These are phyloP conservation scores for Metarhizium brunneum DNA, from an alignment of 2,329 filamentous ascomycete genomes.

Conservation along the genomic window DNA sequence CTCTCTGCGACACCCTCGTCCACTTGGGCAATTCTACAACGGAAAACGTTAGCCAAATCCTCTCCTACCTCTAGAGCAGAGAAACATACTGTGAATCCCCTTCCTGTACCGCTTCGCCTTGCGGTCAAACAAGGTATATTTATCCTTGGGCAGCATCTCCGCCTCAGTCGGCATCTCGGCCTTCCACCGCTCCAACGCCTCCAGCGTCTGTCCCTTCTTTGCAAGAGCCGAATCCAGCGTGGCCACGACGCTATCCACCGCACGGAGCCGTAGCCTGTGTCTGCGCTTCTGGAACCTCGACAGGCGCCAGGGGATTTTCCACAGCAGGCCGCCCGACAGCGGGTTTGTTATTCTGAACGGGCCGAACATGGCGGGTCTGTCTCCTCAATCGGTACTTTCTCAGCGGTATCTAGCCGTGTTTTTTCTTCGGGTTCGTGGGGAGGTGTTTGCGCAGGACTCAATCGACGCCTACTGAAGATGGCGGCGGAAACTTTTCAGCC, in stretches of 20 bases:
- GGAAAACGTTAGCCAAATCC: neutral
- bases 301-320: conserved; percentile 97
- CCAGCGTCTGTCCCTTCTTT: conserved; percentile 61
- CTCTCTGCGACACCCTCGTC: conserved; percentile 87
- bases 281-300: conserved; percentile 85
- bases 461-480: too few relatives aligned
- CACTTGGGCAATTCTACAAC: conserved; percentile 71
- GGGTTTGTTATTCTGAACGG: conserved; percentile 71
- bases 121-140: conserved; percentile 96
- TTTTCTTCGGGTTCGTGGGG: too few relatives aligned
- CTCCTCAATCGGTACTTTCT: too few relatives aligned
- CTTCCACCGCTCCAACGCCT: conserved; percentile 85
- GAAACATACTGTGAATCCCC: conserved; percentile 83
- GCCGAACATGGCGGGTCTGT: conserved; percentile 59
- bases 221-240: conserved; percentile 71
- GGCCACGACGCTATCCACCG: conserved; percentile 80
- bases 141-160: conserved; percentile 93
- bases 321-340: conserved; percentile 72
- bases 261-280: conserved; percentile 71
- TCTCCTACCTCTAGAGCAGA: neutral
- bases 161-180: conserved; percentile 89
- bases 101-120: conserved; percentile 95
- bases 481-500: neutral
- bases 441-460: too few relatives aligned
- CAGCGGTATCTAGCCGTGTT: too few relatives aligned